These are phyloP conservation scores for Anisodus acutangulus DNA, from an alignment of 257 asterid species.

Conservation along the genomic window DNA sequence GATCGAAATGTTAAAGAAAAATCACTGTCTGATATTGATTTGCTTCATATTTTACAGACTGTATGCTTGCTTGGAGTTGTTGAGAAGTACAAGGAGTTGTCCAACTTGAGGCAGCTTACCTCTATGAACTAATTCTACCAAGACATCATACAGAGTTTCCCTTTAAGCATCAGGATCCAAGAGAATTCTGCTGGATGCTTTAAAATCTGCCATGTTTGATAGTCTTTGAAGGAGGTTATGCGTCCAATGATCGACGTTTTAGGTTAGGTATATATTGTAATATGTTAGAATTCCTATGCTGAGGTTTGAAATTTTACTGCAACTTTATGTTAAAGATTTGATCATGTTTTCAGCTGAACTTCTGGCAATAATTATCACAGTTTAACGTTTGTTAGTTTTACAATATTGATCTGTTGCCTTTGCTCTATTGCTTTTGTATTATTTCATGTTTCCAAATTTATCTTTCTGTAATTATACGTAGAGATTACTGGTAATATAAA, in stretches of 20 bases:
- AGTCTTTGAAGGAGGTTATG: not conserved
- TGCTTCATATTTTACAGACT: constrained; percentile 57
- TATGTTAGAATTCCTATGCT: not conserved
- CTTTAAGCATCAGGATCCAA: not conserved
- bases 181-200: not conserved
- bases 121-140: constrained; percentile 30
- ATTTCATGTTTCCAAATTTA: not conserved
- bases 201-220: not conserved
- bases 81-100: constrained; percentile 89
- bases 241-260: not conserved
- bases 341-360: not conserved
- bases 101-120: constrained; percentile 90
- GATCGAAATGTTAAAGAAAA: not conserved
- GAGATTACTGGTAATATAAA: too few relatives aligned
- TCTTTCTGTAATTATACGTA: not conserved
- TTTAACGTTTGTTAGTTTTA: not conserved
- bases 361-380: not conserved
- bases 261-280: not conserved
- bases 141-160: not conserved
- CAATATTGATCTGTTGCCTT: not conserved
- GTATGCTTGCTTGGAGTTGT: constrained; percentile 93
- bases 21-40: not conserved
- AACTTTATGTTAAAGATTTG: not conserved
- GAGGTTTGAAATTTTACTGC: not conserved
- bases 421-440: not conserved